Evolutionary conservation across 805 yeast species (phyloP), one percentile per base, ranked within the genome.

Genomic region (Kuraishia borneana): DNA sequence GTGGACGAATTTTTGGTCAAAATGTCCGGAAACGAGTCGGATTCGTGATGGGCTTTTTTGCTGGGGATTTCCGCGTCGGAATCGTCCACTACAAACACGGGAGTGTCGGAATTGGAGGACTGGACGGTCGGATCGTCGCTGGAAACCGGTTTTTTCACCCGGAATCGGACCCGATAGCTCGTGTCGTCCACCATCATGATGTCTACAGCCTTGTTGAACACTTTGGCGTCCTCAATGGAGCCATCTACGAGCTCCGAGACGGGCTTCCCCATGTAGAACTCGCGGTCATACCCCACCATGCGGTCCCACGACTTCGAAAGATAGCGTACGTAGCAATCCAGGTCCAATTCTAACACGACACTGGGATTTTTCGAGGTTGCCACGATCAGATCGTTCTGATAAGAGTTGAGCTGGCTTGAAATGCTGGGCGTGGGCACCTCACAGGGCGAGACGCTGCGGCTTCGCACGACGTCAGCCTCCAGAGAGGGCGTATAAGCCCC

Each of bases 281-380:
- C 52, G 3, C 70, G 61, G 10, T 61, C 62, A 0, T 85, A 79
- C 1, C 94, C 94, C 7, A 84, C 83, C 6, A 87, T 66, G 6
- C 67, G 50, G 42, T 76, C 80, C 96, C 96, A 89, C 42, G 79
- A 72, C 42, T 70, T 71, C 41, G 89, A 72, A 18, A 87, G 53
- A 51, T 81, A 83, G 35, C 70, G 69, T n/a, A 92, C 76, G 22
- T 68, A 73, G 21, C 96, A 85, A 46, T 78, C 79, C 49, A 85
- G 57, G 47, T 80, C 88, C 40, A 92, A 59, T 54, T 89, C 98
- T 57, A 89, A 58, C 3, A 89, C 78, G n/a, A 79, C 75, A 9
- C 84, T 77, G 2, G 83, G 82, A 41, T 76, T 78, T 39, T 69
- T 65, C 2, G 79, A 67, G n/a, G 82, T 73, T 1, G 87, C 87